These are phyloP conservation scores for Juglanconis oblonga DNA, from an alignment of 2,329 filamentous ascomycete species.

Conservation along the genomic window DNA sequence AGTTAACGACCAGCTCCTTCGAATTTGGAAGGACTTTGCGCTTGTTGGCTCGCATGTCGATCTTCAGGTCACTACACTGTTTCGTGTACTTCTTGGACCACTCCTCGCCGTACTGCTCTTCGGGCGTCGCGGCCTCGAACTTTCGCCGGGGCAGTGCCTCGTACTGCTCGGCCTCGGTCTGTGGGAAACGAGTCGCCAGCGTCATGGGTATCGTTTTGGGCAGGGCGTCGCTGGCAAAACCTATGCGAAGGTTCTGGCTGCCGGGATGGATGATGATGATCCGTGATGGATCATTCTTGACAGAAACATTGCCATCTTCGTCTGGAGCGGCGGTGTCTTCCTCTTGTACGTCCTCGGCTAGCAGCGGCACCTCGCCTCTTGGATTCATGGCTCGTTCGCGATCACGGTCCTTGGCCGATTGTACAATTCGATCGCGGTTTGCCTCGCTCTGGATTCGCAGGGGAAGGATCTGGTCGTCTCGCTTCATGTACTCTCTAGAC, in stretches of 20 bases:
- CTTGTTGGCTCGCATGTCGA: conserved; percentile 90
- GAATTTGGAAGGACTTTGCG: conserved; percentile 95
- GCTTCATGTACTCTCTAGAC: conserved; percentile 89
- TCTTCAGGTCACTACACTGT: conserved; percentile 83
- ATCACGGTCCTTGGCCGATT: conserved; percentile 70
- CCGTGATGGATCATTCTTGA: conserved; percentile 72
- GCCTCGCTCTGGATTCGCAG: conserved; percentile 86
- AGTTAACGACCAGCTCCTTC: conserved; percentile 92
- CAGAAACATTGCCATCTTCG: conserved; percentile 40
- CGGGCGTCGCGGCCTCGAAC: conserved; percentile 58
- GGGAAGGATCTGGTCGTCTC: conserved; percentile 92
- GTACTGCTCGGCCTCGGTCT: conserved; percentile 80
- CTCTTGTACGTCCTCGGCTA: conserved; percentile 55
- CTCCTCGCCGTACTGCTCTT: conserved; percentile 87
- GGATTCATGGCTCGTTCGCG: conserved; percentile 81
- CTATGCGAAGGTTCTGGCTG: conserved; percentile 92
- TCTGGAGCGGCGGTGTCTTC: conserved; percentile 45
- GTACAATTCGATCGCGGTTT: conserved; percentile 76
- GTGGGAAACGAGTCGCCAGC: conserved; percentile 73
- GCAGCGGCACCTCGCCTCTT: conserved; percentile 61
- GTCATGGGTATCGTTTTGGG: conserved; percentile 94
- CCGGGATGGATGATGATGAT: conserved; percentile 94
- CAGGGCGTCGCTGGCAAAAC: conserved; percentile 90
- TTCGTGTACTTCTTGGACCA: conserved; percentile 71
- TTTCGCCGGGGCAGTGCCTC: conserved; percentile 74